A percentile compares a stretch with the other conserved stretches of the same genome.
Conservation (phyloP, 129 eudicot species). For the Saposhnikovia divaricata region DNA sequence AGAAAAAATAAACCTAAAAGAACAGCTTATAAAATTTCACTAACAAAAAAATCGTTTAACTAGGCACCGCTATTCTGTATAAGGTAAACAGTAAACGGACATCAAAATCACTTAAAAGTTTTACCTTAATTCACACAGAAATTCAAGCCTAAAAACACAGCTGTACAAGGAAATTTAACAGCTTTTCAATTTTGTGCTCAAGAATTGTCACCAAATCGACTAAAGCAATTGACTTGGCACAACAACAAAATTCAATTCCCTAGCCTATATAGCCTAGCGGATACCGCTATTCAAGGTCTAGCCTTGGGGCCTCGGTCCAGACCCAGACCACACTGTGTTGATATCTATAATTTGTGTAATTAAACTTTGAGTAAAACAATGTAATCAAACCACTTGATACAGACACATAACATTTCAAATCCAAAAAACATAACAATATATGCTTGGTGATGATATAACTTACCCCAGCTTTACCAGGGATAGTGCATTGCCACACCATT, state of each 20-base stretch:
- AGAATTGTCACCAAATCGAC: neutral
- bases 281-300: neutral
- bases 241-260: neutral
- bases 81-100: neutral
- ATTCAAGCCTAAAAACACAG: neutral
- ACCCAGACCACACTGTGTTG: neutral
- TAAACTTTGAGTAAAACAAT: neutral
- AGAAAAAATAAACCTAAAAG: no score
- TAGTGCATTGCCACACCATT: slow-evolving; percentile 74
- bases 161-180: neutral
- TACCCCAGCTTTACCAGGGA: slow-evolving; percentile 74
- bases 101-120: neutral
- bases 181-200: neutral
- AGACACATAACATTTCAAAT: neutral
- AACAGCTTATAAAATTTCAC: no score
- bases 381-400: neutral
- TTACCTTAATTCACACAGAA: neutral
- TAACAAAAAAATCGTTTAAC: neutral
- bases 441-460: slow-evolving; percentile 11
- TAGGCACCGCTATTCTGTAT: no score
- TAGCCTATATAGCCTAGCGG: neutral
- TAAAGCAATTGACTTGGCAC: neutral
- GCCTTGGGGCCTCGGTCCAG: neutral
- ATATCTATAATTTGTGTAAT: neutral
- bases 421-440: neutral